Base-by-base conservation (phyloP, 2,329 filamentous ascomycete genomes). In the Ophiostoma australiae region DNA sequence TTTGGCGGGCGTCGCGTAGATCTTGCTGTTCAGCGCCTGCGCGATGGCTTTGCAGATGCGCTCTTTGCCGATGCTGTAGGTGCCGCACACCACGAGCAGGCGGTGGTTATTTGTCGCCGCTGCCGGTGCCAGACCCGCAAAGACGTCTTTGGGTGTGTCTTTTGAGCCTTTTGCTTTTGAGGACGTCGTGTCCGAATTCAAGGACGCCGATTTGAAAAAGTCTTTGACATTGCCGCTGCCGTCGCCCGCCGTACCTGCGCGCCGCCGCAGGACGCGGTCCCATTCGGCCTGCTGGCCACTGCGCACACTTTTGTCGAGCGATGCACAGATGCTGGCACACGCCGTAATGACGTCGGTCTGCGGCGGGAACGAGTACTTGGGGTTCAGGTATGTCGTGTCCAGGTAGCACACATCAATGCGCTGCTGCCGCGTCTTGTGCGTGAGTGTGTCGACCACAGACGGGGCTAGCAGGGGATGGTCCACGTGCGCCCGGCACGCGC, bases 31-130 rank as follows among this genome's bases (percentile, higher is more conserved):
- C 2, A 99, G 84, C 0, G 94, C 94, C 76, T 90, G 88, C 4
- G 95, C 95, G 74, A 99, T 97, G 63, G 93, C 94, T 41, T 97
- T 84, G 78, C 94, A 98, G 74, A 99, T 94, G 58, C 94, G 90
- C 80, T 99, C 95, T 81, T 99, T 99, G 77, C 95, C 95, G 76
- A 99, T 99, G 76, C 91, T 96, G 81, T 99, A 99, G 0, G 95
- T 99, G 65, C 95, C 95, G 73, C 97, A 96, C 7, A 99, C 88
- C 5, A 99, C 92, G 0, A 99, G 86, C 2, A 99, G 85, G 4
- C 93, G 89, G 61, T 20, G 66, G n/a, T 8, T 4, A 11, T 23
- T 27, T 11, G 74, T 20, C 27, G 72, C 69, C 7, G 67, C 63
- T 8, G 31, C 61, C 2, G 70, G 74, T 70, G 63, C 58, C 11